These are phyloP conservation scores for Nigrospora osmanthi DNA, from an alignment of 2,329 filamentous ascomycete genomes.

Conservation along the genomic window DNA sequence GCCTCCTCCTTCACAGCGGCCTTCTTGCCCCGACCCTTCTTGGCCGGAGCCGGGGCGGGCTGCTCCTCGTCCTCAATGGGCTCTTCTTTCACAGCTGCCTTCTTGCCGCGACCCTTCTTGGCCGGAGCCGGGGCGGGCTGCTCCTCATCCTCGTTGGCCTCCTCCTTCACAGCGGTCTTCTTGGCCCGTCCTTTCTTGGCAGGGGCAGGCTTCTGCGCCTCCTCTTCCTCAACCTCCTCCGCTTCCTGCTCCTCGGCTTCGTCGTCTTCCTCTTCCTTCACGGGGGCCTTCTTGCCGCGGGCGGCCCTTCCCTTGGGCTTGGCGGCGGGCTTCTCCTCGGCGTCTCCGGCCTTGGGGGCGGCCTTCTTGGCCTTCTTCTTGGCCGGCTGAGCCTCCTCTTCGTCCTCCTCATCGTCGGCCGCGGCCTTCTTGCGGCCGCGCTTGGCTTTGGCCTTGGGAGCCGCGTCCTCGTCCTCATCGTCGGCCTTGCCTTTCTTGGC, in stretches of 20 bases:
- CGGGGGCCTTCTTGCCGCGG: constrained; percentile 12
- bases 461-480: constrained; percentile 15
- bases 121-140: constrained; percentile 13
- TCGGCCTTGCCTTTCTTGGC: constrained; percentile 25
- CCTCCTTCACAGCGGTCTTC: constrained; percentile 15
- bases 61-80: constrained; percentile 14
- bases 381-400: constrained; percentile 22
- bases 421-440: constrained; percentile 26
- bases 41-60: constrained; percentile 15
- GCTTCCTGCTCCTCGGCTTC: constrained; percentile 16
- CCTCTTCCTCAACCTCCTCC: constrained; percentile 17
- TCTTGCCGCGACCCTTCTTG: constrained; percentile 18
- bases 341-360: constrained; percentile 16
- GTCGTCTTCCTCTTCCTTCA: constrained; percentile 18
- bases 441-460: constrained; percentile 26
- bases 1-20: constrained; percentile 14
- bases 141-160: constrained; percentile 17
- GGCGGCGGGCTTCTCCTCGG: constrained; percentile 10
- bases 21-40: constrained; percentile 14
- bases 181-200: constrained; percentile 19
- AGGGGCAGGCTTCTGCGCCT: constrained; percentile 13
- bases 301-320: constrained; percentile 15
- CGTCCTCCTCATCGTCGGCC: constrained; percentile 16
- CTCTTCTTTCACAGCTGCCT: constrained; percentile 14
- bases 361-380: constrained; percentile 29